Conservation (phyloP, 352 stramenopile species). For the Globisporangium heterothallicum region DNA sequence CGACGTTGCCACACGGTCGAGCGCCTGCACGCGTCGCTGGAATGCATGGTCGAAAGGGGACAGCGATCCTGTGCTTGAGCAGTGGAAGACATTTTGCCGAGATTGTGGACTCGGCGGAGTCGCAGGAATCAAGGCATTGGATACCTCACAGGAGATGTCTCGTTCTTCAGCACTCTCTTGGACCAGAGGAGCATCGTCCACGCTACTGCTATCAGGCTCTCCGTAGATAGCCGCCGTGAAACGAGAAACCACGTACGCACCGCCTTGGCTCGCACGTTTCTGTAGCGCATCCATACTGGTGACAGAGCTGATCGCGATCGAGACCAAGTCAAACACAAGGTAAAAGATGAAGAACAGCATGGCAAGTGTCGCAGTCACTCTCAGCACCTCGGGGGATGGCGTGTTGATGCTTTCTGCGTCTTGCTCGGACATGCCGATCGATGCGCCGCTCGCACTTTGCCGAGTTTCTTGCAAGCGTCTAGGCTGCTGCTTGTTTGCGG, state of each 20-base stretch:
- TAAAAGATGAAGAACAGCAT: constrained; percentile 22
- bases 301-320: constrained; percentile 9
- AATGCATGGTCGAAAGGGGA: background rate
- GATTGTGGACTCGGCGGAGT: background rate
- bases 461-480: too few species aligned
- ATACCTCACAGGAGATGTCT: background rate
- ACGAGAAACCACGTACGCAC: background rate
- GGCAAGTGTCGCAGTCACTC: constrained; percentile 16
- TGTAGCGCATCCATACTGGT: background rate
- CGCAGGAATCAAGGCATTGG: too few species aligned
- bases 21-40: background rate
- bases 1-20: constrained; percentile 1
- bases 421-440: background rate
- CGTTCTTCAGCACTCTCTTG: too few species aligned
- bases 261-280: too few species aligned
- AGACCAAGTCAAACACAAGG: constrained; percentile 18
- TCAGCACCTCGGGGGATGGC: constrained; percentile 4
- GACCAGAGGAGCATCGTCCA: too few species aligned
- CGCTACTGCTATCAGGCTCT: too few species aligned
- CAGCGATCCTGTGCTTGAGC: background rate
- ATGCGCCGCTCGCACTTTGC: background rate
- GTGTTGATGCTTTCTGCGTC: constrained; percentile 11
- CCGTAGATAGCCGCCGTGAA: constrained; percentile 12
- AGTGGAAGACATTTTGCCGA: background rate
- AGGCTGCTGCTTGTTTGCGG: background rate